phyloP scores from a whole-genome alignment of 441 rosid species.

The Erodium moschatum region DNA sequence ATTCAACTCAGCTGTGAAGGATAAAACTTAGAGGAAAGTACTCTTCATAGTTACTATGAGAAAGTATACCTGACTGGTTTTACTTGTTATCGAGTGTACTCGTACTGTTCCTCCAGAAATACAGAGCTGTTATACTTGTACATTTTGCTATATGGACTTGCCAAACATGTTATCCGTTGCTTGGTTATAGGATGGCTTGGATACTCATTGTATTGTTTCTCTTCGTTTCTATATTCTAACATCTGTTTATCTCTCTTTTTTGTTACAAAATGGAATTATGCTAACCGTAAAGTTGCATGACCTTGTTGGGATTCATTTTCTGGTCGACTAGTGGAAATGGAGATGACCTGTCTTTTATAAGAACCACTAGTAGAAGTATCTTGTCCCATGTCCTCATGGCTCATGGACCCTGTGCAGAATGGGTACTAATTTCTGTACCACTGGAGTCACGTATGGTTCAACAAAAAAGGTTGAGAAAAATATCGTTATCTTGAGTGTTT shows the following conservation, averaged over 20 bases:
- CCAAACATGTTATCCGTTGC: no score
- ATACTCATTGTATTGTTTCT: neutral
- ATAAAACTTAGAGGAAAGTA: neutral
- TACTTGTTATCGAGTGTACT: neutral
- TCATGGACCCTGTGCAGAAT: neutral
- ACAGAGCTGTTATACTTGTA: neutral
- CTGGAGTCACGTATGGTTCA: no score
- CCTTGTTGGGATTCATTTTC: neutral
- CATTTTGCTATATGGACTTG: no score
- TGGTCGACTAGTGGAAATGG: neutral
- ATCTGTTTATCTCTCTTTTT: neutral
- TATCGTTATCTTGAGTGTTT: neutral
- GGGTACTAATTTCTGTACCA: conserved; percentile 3
- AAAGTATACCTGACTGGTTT: neutral
- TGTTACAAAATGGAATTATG: neutral
- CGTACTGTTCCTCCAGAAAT: neutral
- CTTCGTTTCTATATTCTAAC: neutral
- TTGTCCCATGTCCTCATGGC: neutral
- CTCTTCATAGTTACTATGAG: no score
- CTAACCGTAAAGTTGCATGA: neutral
- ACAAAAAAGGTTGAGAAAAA: neutral
- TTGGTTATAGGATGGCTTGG: no score
- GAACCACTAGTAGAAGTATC: neutral
- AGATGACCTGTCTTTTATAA: neutral
- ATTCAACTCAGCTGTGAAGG: neutral